Evolutionary conservation across 1,284 basidiomycete genomes (phyloP), one percentile per base, ranked within the genome.

Genomic region (Dichomitus squalens): DNA sequence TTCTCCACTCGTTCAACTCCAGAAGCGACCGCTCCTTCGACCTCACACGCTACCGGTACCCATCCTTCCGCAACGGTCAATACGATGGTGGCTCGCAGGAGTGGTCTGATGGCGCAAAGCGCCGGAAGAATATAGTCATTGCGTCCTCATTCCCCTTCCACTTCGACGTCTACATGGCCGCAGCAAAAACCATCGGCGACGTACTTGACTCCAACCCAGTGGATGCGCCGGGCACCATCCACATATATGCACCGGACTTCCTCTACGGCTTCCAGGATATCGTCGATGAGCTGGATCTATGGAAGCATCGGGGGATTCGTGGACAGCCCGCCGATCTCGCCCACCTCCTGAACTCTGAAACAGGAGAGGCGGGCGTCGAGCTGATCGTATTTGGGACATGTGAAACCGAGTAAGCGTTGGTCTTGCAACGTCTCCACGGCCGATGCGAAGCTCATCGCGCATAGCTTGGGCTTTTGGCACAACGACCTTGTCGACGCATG

Each of bases 331-430:
- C 68, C 8, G 58, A 68, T 8, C 63, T 76, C 20, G 36, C 72
- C 3, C 43, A 63, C 0, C 66, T 66, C n/a, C 50, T 75, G 5
- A 62, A 49, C 23, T 27, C 46, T 18, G 53, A 57, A 48, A 52
- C 57, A 25, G 58, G 60, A 47, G 50, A 67, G 4, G 65, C 65
- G 16, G 64, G 60, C 25, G 64, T 74, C 39, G 73, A 76, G 57
- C 25, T 74, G 39, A 60, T 77, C 23, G 58, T 76, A 18, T 65
- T 76, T 11, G 74, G 74, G 29, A 76, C 75, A 23, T 76, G 74
- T 54, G 74, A 75, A 58, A 53, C 72, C 16, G 59, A 75, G 74
- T 75, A 49, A 57, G 72, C n/a, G n/a, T n/a, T 66, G 9, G 7
- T 3, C 7, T 1, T 20, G 16, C 9, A n/a, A 8, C 41, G 16